Conservation (phyloP, 2,329 filamentous ascomycete genomes). For the Aspergillus brasiliensis region DNA sequence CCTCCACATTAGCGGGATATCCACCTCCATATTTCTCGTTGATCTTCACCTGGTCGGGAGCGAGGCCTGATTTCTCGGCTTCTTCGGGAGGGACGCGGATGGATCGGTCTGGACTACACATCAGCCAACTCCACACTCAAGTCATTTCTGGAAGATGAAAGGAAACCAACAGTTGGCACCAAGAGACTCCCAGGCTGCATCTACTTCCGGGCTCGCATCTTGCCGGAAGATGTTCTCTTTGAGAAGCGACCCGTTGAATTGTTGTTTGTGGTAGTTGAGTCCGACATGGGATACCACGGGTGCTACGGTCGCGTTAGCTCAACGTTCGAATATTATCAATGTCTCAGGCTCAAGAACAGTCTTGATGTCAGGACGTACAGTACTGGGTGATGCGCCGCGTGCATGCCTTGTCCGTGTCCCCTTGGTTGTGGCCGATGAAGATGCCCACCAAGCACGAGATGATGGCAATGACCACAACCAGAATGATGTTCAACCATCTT, state of each 20-base stretch:
- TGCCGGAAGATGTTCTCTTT: constrained; percentile 57
- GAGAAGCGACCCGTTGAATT: constrained; percentile 61
- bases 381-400: constrained; percentile 26
- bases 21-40: constrained; percentile 59
- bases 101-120: constrained; percentile 42
- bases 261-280: constrained; percentile 43
- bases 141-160: neutral
- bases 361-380: constrained; percentile 17
- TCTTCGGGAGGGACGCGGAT: constrained; percentile 55
- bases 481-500: constrained; percentile 11
- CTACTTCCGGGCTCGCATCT: constrained; percentile 55
- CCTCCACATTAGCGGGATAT: constrained; percentile 43
- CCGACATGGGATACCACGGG: constrained; percentile 45
- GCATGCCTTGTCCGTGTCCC: constrained; percentile 25
- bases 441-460: constrained; percentile 25
- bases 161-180: constrained; percentile 54
- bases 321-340: neutral
- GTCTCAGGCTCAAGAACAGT: too few relatives aligned
- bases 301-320: constrained; percentile 22
- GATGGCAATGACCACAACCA: constrained; percentile 17
- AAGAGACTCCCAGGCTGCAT: constrained; percentile 58
- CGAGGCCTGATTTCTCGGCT: constrained; percentile 55
- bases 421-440: constrained; percentile 14
- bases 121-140: neutral
- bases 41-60: constrained; percentile 58